Conservation (phyloP, 495 filamentous ascomycete species). For the Hypoxylon fragiforme region DNA sequence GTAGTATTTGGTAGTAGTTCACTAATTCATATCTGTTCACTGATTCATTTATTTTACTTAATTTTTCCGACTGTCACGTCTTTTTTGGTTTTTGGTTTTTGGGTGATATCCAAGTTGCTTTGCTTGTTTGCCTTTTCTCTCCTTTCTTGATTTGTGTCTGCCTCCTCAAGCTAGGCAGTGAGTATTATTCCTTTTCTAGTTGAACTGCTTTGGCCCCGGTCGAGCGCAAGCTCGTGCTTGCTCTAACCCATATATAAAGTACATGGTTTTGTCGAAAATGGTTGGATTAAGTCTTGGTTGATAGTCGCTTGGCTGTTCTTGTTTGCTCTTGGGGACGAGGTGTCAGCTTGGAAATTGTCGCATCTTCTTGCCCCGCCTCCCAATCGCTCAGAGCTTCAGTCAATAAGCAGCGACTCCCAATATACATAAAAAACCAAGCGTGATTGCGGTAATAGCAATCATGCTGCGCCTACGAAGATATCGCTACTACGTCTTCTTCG, state of each 20-base stretch:
- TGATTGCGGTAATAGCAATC: constrained; percentile 26
- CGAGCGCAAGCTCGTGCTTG: constrained; percentile 18
- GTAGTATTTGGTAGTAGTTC: constrained; percentile 11
- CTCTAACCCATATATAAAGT: constrained; percentile 2
- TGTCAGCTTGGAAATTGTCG: constrained; percentile 8
- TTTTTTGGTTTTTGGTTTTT: constrained; percentile 6
- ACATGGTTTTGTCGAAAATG: constrained; percentile 18
- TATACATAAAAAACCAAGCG: constrained; percentile 3
- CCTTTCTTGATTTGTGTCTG: background rate
- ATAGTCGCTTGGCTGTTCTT: constrained; percentile 1
- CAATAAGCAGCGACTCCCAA: constrained; percentile 1
- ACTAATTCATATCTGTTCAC: constrained; percentile 1
- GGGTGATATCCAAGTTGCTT: constrained; percentile 1
- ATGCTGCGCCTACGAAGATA: constrained; percentile 82
- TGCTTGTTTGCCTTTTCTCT: too few species aligned
- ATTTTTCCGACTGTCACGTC: background rate
- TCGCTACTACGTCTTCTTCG: constrained; percentile 71
- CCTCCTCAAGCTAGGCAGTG: background rate
- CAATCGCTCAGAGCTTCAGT: background rate
- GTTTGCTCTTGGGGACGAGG: constrained; percentile 5
- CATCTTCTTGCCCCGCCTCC: constrained; percentile 19
- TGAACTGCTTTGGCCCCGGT: constrained; percentile 7
- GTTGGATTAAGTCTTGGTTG: constrained; percentile 19
- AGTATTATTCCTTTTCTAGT: too few species aligned
- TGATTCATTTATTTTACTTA: background rate